Evolutionary conservation across 176 grass and related monocot species (phyloP).

Genomic region (Paspalum vaginatum): DNA sequence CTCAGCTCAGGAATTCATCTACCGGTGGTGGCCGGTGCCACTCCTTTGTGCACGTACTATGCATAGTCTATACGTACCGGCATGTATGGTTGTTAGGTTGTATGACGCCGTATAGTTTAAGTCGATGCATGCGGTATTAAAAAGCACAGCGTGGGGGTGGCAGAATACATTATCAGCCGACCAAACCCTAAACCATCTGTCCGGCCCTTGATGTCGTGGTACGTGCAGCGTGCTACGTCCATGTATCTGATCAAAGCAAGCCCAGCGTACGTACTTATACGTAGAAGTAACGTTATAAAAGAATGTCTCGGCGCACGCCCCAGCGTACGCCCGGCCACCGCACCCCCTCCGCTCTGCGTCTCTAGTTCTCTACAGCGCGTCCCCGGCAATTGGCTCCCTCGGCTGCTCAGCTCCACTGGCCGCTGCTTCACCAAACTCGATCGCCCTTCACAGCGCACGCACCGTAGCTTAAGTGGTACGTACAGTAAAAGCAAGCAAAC

Average conservation of each 20-base stretch:
- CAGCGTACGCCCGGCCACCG: neutral
- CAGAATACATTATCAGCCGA: conserved; percentile 15
- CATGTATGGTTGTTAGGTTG: neutral
- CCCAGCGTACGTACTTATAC: neutral
- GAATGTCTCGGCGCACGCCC: neutral
- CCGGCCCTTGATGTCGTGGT: conserved; percentile 24
- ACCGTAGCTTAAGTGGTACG: conserved; percentile 14
- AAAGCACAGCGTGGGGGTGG: neutral
- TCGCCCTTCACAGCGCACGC: conserved; percentile 2
- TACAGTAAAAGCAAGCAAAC: conserved; percentile 39
- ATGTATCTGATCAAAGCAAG: neutral
- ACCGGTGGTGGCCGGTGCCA: neutral
- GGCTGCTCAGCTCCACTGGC: neutral
- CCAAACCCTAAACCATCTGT: conserved; percentile 23
- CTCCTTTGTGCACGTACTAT: neutral
- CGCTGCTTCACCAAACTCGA: neutral
- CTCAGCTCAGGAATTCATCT: too few species aligned
- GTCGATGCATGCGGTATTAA: neutral
- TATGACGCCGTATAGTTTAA: neutral
- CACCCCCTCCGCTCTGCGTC: too few species aligned
- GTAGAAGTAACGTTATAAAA: neutral
- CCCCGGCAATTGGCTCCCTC: neutral
- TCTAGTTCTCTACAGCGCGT: too few species aligned
- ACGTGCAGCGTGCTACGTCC: neutral
- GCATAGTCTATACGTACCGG: too few species aligned